Percentiles rank a stretch among this genome's conserved stretches.
These are phyloP conservation scores for Trichoderma sp. DNA, from an alignment of 2,329 filamentous ascomycete genomes.

Conservation along the genomic window DNA sequence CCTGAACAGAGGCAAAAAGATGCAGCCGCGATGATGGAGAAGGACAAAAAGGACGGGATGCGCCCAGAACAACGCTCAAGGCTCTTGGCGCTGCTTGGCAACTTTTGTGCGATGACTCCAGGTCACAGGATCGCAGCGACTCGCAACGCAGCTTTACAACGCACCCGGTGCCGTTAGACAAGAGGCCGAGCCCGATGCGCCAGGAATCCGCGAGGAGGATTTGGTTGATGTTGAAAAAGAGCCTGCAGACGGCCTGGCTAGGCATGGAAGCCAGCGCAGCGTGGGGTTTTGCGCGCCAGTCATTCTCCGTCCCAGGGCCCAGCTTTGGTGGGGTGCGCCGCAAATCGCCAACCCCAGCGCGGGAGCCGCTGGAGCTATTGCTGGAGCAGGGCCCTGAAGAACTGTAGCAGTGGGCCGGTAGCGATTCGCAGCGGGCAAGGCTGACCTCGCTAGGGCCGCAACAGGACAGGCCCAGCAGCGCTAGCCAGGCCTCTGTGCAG, in stretches of 20 bases:
- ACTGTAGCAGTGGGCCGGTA: too few relatives aligned
- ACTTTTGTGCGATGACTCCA: background rate
- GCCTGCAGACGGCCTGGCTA: background rate
- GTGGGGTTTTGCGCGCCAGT: slow-evolving; percentile 1
- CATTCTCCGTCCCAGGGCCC: background rate
- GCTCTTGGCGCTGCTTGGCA: slow-evolving; percentile 8
- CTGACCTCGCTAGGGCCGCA: too few relatives aligned
- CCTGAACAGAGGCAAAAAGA: background rate
- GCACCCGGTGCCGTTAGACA: background rate
- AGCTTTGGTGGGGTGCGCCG: slow-evolving; percentile 9
- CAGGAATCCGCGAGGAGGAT: slow-evolving; percentile 11
- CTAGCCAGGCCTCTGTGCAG: background rate
- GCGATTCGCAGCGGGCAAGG: background rate
- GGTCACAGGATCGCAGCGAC: background rate
- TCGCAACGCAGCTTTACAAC: background rate
- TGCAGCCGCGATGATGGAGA: background rate
- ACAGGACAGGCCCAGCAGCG: background rate
- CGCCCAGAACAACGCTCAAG: background rate
- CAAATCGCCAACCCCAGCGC: slow-evolving; percentile 9
- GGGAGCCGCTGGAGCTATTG: slow-evolving; percentile 20
- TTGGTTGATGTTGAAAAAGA: slow-evolving; percentile 9
- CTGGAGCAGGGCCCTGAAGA: background rate
- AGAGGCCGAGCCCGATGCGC: slow-evolving; percentile 1
- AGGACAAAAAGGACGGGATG: background rate
- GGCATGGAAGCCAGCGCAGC: background rate